Base-by-base conservation (phyloP, 75 land plant genomes). In the Pinus tabuliformis region DNA sequence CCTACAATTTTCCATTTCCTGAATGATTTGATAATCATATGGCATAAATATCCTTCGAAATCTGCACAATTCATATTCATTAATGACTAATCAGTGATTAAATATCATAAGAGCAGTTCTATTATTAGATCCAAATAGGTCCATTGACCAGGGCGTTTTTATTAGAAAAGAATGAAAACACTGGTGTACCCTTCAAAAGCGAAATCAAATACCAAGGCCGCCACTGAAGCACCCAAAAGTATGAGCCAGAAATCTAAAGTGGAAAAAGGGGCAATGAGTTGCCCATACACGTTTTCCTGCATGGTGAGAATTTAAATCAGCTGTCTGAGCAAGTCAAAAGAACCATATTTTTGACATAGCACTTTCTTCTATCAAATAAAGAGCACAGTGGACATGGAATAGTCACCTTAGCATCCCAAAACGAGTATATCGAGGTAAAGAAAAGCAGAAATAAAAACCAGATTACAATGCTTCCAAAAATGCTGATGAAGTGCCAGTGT, bases 201-300 rank as follows among this genome's bases (percentile, higher is more conserved):
- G 39, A 84, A 80, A 72, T 86, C 88, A 56, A 58, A 65, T 18
- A 75, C 57, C 62, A 86, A 68, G 24, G 86, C 87, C 30, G 76
- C 76, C n/a, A 83, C 36, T 26, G 88, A 81, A 74, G 84, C 82
- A 37, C 80, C 58, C 42, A 77, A 14, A 28, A 86, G 54, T 9
- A 71, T 45, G 58, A 84, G 80, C 88, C 88, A 86, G 42, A 83
- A 86, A 75, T 86, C 84, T 78, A 75, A 66, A 28, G 86, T 86
- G 74, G 77, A 59, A 71, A 86, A 58, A 20, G 80, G 74, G 57
- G 77, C 77, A 58, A 79, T 77, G 22, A 86, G 84, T 72, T 84
- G 86, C 66, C 77, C 63, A 73, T 75, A 76, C 13, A 86, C 72
- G 75, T 86, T 86, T 14, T 72, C 81, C 87, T 85, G 87, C 73